Base-by-base conservation (phyloP, 2,329 filamentous ascomycete genomes). In the Sporothrix inflata region DNA sequence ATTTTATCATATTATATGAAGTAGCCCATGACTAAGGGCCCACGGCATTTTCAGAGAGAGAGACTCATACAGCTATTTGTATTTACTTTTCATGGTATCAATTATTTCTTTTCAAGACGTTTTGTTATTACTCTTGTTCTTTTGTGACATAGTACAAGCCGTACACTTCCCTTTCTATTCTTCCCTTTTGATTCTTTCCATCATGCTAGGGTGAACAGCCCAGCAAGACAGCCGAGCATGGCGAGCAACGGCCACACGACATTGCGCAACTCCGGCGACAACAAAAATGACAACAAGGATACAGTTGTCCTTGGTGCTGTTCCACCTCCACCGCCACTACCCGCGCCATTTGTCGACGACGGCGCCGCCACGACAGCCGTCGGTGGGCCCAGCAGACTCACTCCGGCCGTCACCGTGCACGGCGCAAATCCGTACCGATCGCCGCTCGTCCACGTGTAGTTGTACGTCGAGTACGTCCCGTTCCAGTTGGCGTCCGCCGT, bases 371-470 rank as follows among this genome's bases (percentile, higher is more conserved):
- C 34, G 1, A 63, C 34, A 1, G 72, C 73, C n/a, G 34, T 68
- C 14, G 74, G 65, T 16, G 49, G 69, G 12, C 45, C 73, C 67
- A 77, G n/a, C 73, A 76, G 27, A 63, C 75, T 76, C 7, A 72
- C 76, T 1, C 75, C 76, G 40, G 70, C 68, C 11, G 77, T 78
- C 63, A 78, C 74, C 9, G 77, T 78, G 16, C 78, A 77, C n/a
- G 77, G 76, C 55, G 76, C 77, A 69, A 75, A 79, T 12, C 77
- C 77, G 66, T 75, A 77, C 24, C 77, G 72, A 69, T 76, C 77
- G 38, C 77, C 77, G 74, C 74, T 76, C 47, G 75, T 77, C 77
- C 77, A 79, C 57, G 73, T 77, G 71, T 77, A 79, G 70, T 75
- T 75, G 73, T 78, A 78, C 19, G 77, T 78, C 61, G 74, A 77